Evolutionary conservation across 352 stramenopile species (phyloP).

Genomic region (Blastocystis sp.): DNA sequence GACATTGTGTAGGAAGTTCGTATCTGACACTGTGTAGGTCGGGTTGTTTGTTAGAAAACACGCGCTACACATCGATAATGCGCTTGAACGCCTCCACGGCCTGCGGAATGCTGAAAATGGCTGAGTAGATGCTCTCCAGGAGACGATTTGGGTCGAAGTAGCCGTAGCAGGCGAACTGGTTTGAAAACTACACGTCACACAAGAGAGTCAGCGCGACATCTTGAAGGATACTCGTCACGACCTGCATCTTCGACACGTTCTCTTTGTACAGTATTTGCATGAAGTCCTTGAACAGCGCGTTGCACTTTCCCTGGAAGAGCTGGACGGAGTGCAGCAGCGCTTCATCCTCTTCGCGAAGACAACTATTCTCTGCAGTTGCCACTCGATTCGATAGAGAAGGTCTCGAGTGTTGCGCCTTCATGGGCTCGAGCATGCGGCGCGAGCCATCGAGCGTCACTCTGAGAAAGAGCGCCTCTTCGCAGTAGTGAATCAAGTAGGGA

Average conservation of each 20-base stretch:
- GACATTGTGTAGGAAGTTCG: constrained; percentile 49
- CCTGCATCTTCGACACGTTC: neutral
- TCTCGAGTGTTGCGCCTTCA: neutral
- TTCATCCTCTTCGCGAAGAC: neutral
- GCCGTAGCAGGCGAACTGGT: constrained; percentile 33
- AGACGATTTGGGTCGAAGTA: constrained; percentile 26
- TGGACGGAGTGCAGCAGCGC: neutral
- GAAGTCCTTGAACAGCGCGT: constrained; percentile 1
- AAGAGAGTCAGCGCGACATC: neutral
- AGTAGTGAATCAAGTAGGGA: constrained; percentile 10
- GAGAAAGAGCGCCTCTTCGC: constrained; percentile 38
- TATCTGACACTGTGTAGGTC: neutral
- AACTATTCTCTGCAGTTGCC: neutral
- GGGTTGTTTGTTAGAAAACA: neutral
- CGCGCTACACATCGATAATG: constrained; percentile 50
- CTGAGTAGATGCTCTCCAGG: constrained; percentile 44
- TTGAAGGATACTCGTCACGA: constrained; percentile 17
- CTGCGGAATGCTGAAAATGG: constrained; percentile 26
- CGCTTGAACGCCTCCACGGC: constrained; percentile 43
- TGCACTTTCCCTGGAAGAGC: neutral
- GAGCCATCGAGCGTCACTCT: neutral
- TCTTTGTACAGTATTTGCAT: constrained; percentile 27
- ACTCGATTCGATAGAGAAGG: neutral
- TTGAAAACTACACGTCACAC: constrained; percentile 10
- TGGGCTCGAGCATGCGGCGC: neutral